Percentiles rank a stretch among this genome's conserved stretches.
Conservation (phyloP, 768 basidiomycete species). For the Candolleomyces aberdarensis region DNA sequence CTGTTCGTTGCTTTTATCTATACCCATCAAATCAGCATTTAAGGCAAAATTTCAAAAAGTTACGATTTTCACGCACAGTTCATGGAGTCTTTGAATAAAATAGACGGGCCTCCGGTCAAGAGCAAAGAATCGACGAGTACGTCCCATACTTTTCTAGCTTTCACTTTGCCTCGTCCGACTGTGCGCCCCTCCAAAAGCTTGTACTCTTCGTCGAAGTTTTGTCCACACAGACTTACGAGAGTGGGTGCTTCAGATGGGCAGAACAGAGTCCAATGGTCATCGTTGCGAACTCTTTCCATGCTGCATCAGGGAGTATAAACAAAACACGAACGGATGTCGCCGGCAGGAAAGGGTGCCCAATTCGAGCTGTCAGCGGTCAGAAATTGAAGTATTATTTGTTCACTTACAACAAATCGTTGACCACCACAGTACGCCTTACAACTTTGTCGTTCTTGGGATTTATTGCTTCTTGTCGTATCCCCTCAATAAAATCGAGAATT, state of each 20-base stretch:
- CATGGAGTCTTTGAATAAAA: not conserved
- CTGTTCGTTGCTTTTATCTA: no score
- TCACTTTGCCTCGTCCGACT: not conserved
- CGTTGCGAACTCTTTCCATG: not conserved
- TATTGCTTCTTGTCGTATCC: not conserved
- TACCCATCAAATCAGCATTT: not conserved
- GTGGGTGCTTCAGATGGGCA: not conserved
- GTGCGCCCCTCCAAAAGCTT: not conserved
- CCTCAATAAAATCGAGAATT: not conserved
- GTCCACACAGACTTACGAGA: not conserved
- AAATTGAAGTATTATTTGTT: not conserved
- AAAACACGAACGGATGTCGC: not conserved
- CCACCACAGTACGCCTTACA: not conserved
- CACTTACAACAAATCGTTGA: not conserved
- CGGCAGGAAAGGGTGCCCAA: no score
- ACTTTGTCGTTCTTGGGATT: not conserved
- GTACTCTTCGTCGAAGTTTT: not conserved
- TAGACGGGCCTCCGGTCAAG: not conserved
- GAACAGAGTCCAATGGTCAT: not conserved
- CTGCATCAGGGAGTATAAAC: not conserved
- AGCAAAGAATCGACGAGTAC: not conserved
- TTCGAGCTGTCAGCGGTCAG: not conserved
- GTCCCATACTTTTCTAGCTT: not conserved
- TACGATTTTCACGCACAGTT: not conserved
- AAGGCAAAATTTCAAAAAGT: not conserved